Percentiles rank a stretch among this genome's conserved stretches.
phyloP scores from a whole-genome alignment of 306 rosid species.

The Gleditsia sinensis region DNA sequence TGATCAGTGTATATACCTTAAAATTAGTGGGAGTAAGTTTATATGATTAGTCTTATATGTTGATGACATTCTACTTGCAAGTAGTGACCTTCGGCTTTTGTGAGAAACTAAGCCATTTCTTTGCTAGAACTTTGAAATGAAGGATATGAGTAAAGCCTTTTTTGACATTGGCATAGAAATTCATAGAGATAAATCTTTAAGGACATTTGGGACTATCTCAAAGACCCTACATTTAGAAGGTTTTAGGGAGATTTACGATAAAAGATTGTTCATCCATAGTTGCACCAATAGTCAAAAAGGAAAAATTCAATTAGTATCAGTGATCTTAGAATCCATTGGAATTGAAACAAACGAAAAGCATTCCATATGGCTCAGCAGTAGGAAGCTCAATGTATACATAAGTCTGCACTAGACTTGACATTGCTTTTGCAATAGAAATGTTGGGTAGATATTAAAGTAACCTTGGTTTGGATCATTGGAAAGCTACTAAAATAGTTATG shows the following conservation, averaged over 20 bases:
- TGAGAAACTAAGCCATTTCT: no score
- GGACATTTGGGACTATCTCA: neutral
- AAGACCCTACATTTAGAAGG: neutral
- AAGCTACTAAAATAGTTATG: no score
- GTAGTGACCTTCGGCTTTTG: no score
- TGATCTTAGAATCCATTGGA: neutral
- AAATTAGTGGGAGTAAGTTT: no score
- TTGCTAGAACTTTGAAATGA: no score
- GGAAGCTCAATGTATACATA: neutral
- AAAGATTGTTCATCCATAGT: neutral
- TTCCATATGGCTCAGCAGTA: neutral
- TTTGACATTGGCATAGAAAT: no score
- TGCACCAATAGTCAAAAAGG: neutral
- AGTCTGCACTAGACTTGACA: neutral
- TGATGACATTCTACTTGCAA: no score
- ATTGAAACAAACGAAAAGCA: neutral
- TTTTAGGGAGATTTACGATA: neutral
- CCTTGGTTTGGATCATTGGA: neutral
- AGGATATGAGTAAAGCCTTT: no score
- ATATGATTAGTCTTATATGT: no score
- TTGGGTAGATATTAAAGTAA: neutral
- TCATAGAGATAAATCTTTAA: no score
- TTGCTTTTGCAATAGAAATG: neutral
- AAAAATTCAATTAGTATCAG: neutral
- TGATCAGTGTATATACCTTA: no score